Evolutionary conservation across 176 grass and related monocot species (phyloP), one percentile per base, ranked within the genome.

Genomic region (Oropetium thomaeum): DNA sequence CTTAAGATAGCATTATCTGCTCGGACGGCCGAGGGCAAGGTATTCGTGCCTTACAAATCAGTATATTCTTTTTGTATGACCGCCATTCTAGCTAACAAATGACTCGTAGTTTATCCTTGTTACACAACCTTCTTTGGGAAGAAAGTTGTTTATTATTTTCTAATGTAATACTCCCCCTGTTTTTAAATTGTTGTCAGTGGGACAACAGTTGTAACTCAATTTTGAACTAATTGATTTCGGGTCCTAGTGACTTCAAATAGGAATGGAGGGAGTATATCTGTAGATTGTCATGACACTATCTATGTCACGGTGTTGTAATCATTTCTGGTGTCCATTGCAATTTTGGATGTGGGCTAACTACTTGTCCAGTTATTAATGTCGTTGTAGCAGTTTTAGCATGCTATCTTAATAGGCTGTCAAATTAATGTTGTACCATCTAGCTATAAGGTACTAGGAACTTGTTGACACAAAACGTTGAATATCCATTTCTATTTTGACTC

Each of bases 1-100:
- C 87, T 92, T 59, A 98, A 98, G 82, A 91, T 98, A 71, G 96
- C 96, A 16, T 75, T 99, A 58, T 98, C 91, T 62, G 91, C 84
- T 81, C 68, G 92, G n/a, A 90, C 79, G 2, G 89, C 89, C 54
- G 92, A 99, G 75, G 92, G 91, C 28, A 99, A 95, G 96, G 92
- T 86, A 83, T 78, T 16, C 10, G 54, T 44, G 4, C 27, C 22
- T 54, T 58, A 20, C 45, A 30, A 74, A 32, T 26, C 39, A 53
- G 6, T 54, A 37, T 53, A 16, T 83, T 28, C 19, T 79, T 16
- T 38, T 45, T 48, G 15, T 19, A 77, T 81, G 29, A 19, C 27
- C 38, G 81, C 16, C 44, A 19, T 8, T 28, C 10, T 28, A 26
- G 14, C 61, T 69, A 62, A 22, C 55, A 75, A 53, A 28, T 43